Evolutionary conservation across 768 basidiomycete genomes (phyloP).

Genomic region (Postia placenta): DNA sequence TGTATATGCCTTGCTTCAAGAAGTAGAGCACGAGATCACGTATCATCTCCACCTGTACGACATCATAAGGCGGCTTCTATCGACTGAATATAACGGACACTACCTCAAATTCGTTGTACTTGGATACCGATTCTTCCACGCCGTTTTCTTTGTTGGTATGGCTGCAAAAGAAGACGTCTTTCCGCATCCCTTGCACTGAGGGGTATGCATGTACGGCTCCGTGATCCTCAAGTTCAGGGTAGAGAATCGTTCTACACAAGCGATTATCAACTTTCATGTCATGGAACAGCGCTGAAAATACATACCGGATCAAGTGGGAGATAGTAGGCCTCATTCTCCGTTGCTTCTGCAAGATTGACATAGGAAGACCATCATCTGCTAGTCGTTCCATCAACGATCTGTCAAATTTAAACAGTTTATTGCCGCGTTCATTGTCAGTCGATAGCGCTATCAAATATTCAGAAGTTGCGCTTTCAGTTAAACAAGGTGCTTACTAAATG

Average conservation of each 20-base stretch:
- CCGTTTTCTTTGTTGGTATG: conserved; percentile 58
- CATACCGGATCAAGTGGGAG: conserved; percentile 51
- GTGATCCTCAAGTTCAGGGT: conserved; percentile 55
- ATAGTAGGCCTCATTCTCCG: conserved; percentile 71
- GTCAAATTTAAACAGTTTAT: conserved; percentile 48
- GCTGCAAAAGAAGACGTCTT: conserved; percentile 62
- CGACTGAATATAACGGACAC: background rate
- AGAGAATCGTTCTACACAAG: no score
- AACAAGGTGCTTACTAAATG: background rate
- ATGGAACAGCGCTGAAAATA: background rate
- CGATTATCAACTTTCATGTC: background rate
- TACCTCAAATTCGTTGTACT: conserved; percentile 68
- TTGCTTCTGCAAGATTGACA: conserved; percentile 70
- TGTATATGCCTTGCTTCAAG: conserved; percentile 39
- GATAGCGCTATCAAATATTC: conserved; percentile 38
- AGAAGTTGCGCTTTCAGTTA: background rate
- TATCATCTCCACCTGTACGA: conserved; percentile 33
- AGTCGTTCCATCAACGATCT: conserved; percentile 75
- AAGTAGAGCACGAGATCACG: conserved; percentile 48
- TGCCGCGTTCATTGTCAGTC: conserved; percentile 54
- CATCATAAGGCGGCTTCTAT: no score
- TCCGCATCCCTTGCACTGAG: conserved; percentile 53
- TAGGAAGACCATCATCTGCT: conserved; percentile 45
- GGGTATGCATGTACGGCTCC: conserved; percentile 44
- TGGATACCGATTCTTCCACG: conserved; percentile 57